Base-by-base conservation (phyloP, 225 moss, liverwort and hornwort genomes). In the Pseudisothecium myosuroides region DNA sequence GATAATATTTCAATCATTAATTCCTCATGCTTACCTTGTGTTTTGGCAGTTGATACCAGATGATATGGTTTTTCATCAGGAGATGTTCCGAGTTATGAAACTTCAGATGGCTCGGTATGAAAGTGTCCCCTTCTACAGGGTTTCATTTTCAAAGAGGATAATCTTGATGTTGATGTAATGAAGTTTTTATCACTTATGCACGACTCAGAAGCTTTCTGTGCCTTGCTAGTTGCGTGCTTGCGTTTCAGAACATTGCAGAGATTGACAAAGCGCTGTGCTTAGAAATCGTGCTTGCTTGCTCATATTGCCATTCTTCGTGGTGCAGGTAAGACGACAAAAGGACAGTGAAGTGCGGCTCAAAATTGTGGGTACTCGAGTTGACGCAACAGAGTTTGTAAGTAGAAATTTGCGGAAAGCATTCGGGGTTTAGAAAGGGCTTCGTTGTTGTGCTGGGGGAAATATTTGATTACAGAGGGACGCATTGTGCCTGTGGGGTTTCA, bases 11-110 rank as follows among this genome's bases (percentile, higher is more conserved):
- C 49, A 75, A 49, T 11, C 19, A 49, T 23, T 3, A 34, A 76
- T 60, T n/a, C 16, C 14, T 84, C 37, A 26, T n/a, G 56, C 29
- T 77, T 39, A 36, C 45, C 22, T 74, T n/a, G 15, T 89, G 68
- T 56, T 52, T 89, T 88, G 71, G 80, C 93, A 97, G 97, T 88
- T 97, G 90, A 97, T 97, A 92, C 97, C 97, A 49, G 97, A 97
- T 92, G 97, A 97, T 88, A 97, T 96, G 97, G 94, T 90, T 23
- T 97, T 97, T 78, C 96, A 96, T 95, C 97, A 76, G 97, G 95
- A 82, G 96, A 97, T 88, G 95, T 97, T 75, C 96, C 97, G 75
- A 96, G 94, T 90, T 97, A 97, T 83, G 95, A 96, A 91, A 97
- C 97, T 49, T 92, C 95, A 43, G 97, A 97, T 93, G 94, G 96